Base-by-base conservation (phyloP, 2,329 filamentous ascomycete species). In the Cladosporium austrohemisphaericum region DNA sequence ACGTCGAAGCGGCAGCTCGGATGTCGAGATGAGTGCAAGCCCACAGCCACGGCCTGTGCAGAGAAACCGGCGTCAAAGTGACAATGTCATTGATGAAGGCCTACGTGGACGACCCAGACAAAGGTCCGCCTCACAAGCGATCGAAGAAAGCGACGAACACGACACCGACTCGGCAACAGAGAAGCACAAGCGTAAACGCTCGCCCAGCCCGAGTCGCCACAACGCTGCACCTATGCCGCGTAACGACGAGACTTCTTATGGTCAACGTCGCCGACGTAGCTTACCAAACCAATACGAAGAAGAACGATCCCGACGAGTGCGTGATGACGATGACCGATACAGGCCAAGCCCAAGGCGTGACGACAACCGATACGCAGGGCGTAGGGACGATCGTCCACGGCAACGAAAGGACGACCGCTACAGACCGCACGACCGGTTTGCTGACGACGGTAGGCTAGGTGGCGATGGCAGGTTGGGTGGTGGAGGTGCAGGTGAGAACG, bases 381-480 rank as follows among this genome's bases (percentile, higher is more conserved):
- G 49, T 7, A 29, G 45, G 29, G 22, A 56, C 14, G 56, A 57
- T 32, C 36, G 36, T 9, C 31, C 53, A 9, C 45, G 53, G 8
- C 32, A 52, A 22, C 36, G 55, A 28, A 43, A 52, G 5, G 51
- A 60, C 23, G 57, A 61, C 49, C 54, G 57, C 18, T 64, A 62
- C 44, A 55, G 61, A 5, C 58, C 45, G 32, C 38, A 38, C 22
- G 70, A 70, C n/a, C 71, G 73, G 13, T 37, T 37, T 29, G 67
- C 66, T 18, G 31, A 74, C 66, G 54, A 73, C 57, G 44, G 72
- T 64, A 46, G 74, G 65, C n/a, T 76, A 61, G 61, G 52, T 18
- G 55, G 52, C 36, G 43, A 20, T 11, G 33, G 25, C 16, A 19
- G 23, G 11, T 22, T 32, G n/a, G 56, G 43, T 20, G 50, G 22